A percentile compares a stretch with the other conserved stretches of the same genome.
These are phyloP conservation scores for Decorospora gaudefroyi DNA, from an alignment of 2,329 filamentous ascomycete species.

Conservation along the genomic window DNA sequence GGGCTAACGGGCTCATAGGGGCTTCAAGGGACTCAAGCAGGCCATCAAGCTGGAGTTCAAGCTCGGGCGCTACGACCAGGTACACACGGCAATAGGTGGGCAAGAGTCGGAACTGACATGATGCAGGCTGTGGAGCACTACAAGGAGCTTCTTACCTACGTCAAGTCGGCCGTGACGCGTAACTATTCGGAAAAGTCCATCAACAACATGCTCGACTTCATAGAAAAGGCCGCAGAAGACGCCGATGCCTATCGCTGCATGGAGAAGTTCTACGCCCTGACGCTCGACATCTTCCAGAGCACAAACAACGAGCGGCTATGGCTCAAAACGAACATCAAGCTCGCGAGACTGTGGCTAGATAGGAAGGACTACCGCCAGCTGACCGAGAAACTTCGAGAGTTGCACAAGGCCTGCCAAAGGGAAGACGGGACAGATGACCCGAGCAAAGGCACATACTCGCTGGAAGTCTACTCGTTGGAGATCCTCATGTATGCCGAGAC, in stretches of 20 bases:
- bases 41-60: constrained; percentile 97
- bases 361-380: constrained; percentile 84
- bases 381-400: constrained; percentile 80
- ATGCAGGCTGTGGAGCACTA: constrained; percentile 86
- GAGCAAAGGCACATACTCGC: constrained; percentile 92
- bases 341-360: constrained; percentile 87
- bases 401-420: constrained; percentile 85
- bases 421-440: constrained; percentile 88
- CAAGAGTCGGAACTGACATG: constrained; percentile 25
- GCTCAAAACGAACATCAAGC: constrained; percentile 98
- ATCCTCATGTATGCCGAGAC: constrained; percentile 99
- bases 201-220: constrained; percentile 98
- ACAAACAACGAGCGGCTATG: constrained; percentile 97
- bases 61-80: constrained; percentile 83
- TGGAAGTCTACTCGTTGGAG: constrained; percentile 95
- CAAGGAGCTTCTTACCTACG: constrained; percentile 91
- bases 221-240: constrained; percentile 83
- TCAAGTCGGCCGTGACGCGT: constrained; percentile 93
- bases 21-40: constrained; percentile 97
- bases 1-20: constrained; percentile 53
- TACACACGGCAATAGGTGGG: constrained; percentile 42
- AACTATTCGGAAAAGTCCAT: constrained; percentile 99
- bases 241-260: constrained; percentile 77
- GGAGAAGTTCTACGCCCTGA: constrained; percentile 93
- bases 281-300: constrained; percentile 90